Conservation (phyloP, 768 basidiomycete genomes). For the Phallus indusiatus region DNA sequence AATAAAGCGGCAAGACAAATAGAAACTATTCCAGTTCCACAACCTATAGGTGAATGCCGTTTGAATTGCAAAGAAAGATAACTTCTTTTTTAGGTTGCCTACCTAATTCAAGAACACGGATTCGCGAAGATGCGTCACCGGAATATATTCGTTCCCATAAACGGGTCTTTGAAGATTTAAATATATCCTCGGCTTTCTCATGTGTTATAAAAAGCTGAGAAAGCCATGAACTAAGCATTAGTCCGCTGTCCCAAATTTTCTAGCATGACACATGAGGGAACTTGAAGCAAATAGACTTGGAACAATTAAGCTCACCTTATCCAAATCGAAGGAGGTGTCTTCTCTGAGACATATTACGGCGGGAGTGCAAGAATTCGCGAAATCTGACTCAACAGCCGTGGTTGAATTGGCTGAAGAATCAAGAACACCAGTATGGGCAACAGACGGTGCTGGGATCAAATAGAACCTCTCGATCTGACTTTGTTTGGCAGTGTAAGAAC, state of each 20-base stretch:
- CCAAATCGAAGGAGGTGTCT: conserved; percentile 83
- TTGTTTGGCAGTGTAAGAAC: conserved; percentile 37
- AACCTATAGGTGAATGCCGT: conserved; percentile 35
- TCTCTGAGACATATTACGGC: conserved; percentile 48
- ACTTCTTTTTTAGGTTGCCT: conserved; percentile 11
- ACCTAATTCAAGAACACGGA: conserved; percentile 68
- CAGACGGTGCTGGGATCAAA: conserved; percentile 21
- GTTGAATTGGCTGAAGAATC: not conserved
- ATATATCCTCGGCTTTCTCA: not conserved
- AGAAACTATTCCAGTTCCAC: conserved; percentile 79
- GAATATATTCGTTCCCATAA: not conserved
- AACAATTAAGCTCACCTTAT: conserved; percentile 54
- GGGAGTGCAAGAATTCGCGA: not conserved
- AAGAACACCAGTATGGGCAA: not conserved
- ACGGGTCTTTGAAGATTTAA: not conserved
- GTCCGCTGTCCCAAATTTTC: conserved; percentile 97
- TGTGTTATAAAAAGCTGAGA: conserved; percentile 17
- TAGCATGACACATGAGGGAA: conserved; percentile 25
- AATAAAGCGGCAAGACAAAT: conserved; percentile 50
- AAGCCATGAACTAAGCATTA: conserved; percentile 79
- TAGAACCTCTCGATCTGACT: conserved; percentile 60
- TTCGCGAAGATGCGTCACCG: not conserved
- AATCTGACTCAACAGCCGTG: not conserved
- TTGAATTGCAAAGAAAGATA: not conserved
- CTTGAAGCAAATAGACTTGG: not conserved